Conservation (phyloP, 2,329 filamentous ascomycete species). For the Elsinoe fawcettii region DNA sequence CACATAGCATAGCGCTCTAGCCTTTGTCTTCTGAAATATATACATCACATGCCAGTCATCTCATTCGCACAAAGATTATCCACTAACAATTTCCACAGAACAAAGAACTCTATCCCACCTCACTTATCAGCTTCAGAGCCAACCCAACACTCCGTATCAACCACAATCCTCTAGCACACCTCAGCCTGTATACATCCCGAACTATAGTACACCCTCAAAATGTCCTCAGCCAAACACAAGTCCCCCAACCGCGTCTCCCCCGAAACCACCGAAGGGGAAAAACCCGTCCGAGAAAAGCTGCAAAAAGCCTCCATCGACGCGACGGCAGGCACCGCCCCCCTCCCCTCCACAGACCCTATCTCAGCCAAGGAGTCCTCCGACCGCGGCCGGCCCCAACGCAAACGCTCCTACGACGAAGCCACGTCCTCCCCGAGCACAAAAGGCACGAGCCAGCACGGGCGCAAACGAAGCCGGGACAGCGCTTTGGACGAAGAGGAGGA, state of each 20-base stretch:
- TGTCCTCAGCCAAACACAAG: constrained; percentile 24
- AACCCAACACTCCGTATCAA: not conserved
- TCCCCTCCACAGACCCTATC: constrained; percentile 14
- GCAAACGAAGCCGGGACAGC: constrained; percentile 43
- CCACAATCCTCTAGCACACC: not conserved
- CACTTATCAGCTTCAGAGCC: not conserved
- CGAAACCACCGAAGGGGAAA: constrained; percentile 45
- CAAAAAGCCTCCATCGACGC: constrained; percentile 54
- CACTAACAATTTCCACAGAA: not conserved
- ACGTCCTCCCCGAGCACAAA: constrained; percentile 31
- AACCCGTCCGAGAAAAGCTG: constrained; percentile 53
- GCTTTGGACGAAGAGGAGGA: constrained; percentile 29
- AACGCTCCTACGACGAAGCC: constrained; percentile 41
- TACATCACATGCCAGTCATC: not conserved
- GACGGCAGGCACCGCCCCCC: constrained; percentile 18
- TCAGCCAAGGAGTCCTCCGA: not conserved
- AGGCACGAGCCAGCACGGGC: constrained; percentile 33
- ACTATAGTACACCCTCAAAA: constrained; percentile 12
- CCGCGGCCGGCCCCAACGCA: constrained; percentile 34
- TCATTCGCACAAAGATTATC: not conserved
- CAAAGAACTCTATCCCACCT: not conserved
- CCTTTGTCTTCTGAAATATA: not conserved
- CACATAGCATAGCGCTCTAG: not conserved
- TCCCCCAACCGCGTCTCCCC: constrained; percentile 18
- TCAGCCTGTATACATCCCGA: not conserved